Conservation (phyloP, 169 alveolate species). For the Perkinsus olseni region DNA sequence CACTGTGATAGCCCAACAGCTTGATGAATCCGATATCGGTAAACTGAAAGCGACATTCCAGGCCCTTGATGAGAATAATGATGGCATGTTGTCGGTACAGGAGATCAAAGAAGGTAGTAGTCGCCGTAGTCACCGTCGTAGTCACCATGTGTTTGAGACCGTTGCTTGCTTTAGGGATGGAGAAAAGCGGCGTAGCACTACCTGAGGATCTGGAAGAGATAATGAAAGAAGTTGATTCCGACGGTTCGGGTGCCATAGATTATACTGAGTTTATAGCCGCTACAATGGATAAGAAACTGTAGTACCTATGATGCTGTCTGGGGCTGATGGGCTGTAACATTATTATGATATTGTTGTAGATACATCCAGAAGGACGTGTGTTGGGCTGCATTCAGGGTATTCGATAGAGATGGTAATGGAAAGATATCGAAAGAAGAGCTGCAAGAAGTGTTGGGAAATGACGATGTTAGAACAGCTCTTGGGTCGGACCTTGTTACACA, state of each 20-base stretch:
- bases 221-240: conserved; percentile 43
- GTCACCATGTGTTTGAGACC: background rate
- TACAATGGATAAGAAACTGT: conserved; percentile 28
- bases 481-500: conserved; percentile 13
- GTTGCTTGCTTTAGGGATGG: too few species aligned
- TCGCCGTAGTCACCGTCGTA: background rate
- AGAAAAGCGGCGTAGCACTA: conserved; percentile 14
- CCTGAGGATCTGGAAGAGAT: conserved; percentile 32
- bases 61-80: conserved; percentile 22
- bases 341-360: background rate
- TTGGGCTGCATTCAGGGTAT: conserved; percentile 44
- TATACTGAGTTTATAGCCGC: conserved; percentile 56
- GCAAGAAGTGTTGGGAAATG: conserved; percentile 21
- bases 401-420: conserved; percentile 49
- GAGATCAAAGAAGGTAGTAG: conserved; percentile 25
- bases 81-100: conserved; percentile 30
- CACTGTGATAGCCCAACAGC: conserved; percentile 31
- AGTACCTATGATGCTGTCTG: background rate
- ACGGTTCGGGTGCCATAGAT: conserved; percentile 53
- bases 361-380: conserved; percentile 26
- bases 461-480: conserved; percentile 6
- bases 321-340: background rate
- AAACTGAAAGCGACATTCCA: conserved; percentile 22
- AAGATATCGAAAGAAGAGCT: conserved; percentile 39
- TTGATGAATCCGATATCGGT: conserved; percentile 25